Percentiles rank a stretch among this genome's conserved stretches.
Conservation (phyloP, 345 rosid genomes). For the Reutealis trisperma region DNA sequence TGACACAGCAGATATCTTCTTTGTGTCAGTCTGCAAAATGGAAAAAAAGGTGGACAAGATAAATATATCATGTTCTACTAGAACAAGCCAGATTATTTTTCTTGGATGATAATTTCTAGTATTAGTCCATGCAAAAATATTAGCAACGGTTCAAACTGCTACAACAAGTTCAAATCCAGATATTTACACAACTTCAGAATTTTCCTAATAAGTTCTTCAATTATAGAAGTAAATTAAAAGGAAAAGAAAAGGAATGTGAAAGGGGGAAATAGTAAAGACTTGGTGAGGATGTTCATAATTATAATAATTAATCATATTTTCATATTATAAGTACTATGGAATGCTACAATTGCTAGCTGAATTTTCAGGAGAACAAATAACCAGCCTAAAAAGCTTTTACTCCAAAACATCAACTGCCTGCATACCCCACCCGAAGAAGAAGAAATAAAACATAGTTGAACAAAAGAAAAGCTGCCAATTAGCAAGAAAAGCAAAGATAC, state of each 20-base stretch:
- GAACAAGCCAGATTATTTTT: too few relatives aligned
- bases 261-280: too few relatives aligned
- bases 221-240: not conserved
- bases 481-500: not conserved
- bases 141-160: not conserved
- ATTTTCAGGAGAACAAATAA: too few relatives aligned
- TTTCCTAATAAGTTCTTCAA: too few relatives aligned
- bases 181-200: not conserved
- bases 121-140: not conserved
- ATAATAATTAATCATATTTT: too few relatives aligned
- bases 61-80: too few relatives aligned
- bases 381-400: too few relatives aligned
- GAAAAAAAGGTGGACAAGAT: not conserved
- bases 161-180: not conserved
- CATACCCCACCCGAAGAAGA: not conserved
- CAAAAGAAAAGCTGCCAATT: not conserved
- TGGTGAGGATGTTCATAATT: too few relatives aligned
- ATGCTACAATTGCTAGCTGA: too few relatives aligned
- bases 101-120: not conserved
- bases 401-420: too few relatives aligned
- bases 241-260: not conserved
- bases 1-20: conserved; percentile 97
- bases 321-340: too few relatives aligned
- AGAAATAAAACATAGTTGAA: not conserved
- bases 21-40: conserved; percentile 84